A percentile compares a stretch with the other conserved stretches of the same genome.
These are phyloP conservation scores for Pleurozium schreberi DNA, from an alignment of 225 moss, liverwort and hornwort species.

Conservation along the genomic window DNA sequence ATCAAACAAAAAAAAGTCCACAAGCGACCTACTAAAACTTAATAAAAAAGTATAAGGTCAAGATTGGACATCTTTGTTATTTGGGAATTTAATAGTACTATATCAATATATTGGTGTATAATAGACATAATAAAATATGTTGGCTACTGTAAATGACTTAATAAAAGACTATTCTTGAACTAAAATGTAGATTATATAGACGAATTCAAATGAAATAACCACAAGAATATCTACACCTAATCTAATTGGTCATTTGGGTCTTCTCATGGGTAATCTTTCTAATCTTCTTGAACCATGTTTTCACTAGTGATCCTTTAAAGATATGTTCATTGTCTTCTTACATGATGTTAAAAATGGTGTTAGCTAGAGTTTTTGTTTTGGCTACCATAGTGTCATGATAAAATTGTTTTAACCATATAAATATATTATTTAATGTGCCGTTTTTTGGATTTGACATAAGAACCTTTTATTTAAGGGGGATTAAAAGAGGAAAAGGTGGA, in stretches of 20 bases:
- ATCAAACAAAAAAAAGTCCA: neutral
- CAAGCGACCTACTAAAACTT: neutral
- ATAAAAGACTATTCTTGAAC: too few relatives aligned
- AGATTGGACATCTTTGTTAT: neutral
- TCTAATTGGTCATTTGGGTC: too few relatives aligned
- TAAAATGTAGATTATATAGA: too few relatives aligned
- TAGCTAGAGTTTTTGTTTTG: neutral
- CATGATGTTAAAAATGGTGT: fast-evolving
- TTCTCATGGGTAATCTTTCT: neutral
- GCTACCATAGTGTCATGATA: fast-evolving
- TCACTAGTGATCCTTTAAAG: neutral
- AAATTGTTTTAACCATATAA: too few relatives aligned
- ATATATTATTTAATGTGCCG: too few relatives aligned
- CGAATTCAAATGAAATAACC: too few relatives aligned
- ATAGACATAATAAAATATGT: neutral
- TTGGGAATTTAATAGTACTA: neutral
- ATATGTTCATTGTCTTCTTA: neutral
- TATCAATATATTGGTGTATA: neutral
- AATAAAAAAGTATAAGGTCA: fast-evolving
- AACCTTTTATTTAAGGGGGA: too few relatives aligned
- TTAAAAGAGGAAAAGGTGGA: too few relatives aligned
- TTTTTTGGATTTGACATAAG: too few relatives aligned
- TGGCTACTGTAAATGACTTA: too few relatives aligned
- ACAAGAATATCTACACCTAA: too few relatives aligned
- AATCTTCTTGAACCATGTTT: neutral